Evolutionary conservation across 306 rosid genomes (phyloP).

Genomic region (Pueraria montana): DNA sequence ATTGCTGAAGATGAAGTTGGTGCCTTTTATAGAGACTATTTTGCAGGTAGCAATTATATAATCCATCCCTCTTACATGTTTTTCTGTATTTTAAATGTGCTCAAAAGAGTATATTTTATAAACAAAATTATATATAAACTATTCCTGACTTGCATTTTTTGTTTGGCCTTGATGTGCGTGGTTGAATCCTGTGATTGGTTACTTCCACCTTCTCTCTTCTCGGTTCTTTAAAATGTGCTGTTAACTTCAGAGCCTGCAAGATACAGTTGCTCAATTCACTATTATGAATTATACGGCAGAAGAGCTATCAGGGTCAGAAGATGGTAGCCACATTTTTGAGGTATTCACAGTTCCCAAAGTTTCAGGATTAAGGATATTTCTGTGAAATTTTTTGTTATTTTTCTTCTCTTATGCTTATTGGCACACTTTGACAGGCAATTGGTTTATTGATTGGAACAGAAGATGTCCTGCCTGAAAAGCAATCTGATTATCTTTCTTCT

Average conservation of each 20-base stretch:
- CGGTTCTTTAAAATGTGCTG: slow-evolving; percentile 25
- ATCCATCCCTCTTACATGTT: slow-evolving; percentile 24
- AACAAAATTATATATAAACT: slow-evolving; percentile 8
- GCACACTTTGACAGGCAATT: slow-evolving; percentile 78
- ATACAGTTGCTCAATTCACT: slow-evolving; percentile 78
- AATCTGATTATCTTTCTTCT: slow-evolving; percentile 90
- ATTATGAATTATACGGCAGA: slow-evolving; percentile 65
- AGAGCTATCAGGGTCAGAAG: slow-evolving; percentile 81
- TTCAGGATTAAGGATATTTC: slow-evolving; percentile 27
- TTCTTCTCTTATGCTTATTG: slow-evolving; percentile 38
- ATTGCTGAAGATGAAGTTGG: slow-evolving; percentile 86
- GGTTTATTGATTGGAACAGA: slow-evolving; percentile 96
- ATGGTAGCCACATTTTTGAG: slow-evolving; percentile 98
- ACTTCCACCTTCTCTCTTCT: slow-evolving; percentile 19
- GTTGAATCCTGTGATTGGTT: slow-evolving; percentile 36
- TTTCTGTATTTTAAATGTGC: slow-evolving; percentile 29
- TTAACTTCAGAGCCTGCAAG: slow-evolving; percentile 77
- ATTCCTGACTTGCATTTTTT: slow-evolving; percentile 17
- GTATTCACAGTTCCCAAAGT: slow-evolving; percentile 48
- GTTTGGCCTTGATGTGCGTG: slow-evolving; percentile 33
- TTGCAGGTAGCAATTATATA: slow-evolving; percentile 74
- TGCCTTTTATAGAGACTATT: slow-evolving; percentile 86
- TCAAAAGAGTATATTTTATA: not conserved
- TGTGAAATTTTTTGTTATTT: slow-evolving; percentile 39
- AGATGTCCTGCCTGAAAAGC: slow-evolving; percentile 84